phyloP scores from a whole-genome alignment of 2,329 filamentous ascomycete species.

The Pseudogymnoascus sp. region DNA sequence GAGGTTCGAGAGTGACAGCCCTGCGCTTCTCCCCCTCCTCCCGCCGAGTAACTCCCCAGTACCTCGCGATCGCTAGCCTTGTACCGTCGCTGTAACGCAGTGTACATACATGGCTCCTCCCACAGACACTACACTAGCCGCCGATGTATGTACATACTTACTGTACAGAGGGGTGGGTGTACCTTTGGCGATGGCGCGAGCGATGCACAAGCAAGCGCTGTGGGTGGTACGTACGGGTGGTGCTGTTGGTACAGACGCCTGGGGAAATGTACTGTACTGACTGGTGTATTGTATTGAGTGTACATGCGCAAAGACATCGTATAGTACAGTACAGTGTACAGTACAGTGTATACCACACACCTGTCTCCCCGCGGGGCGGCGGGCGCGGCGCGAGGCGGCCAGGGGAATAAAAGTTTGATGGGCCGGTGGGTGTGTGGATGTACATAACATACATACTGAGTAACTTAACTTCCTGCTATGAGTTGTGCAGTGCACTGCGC shows the following conservation, averaged over 20 bases:
- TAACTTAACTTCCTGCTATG: background rate
- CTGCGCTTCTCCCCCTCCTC: background rate
- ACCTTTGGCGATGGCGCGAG: background rate
- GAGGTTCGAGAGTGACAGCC: too few relatives aligned
- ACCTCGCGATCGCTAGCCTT: background rate
- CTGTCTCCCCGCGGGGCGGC: background rate
- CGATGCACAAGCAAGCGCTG: background rate
- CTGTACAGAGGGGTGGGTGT: background rate
- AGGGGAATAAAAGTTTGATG: background rate
- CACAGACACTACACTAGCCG: background rate
- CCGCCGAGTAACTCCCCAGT: background rate
- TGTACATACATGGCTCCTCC: background rate
- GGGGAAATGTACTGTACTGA: background rate
- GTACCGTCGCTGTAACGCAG: background rate
- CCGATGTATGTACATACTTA: background rate
- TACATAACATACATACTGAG: background rate
- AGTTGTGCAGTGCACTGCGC: too few relatives aligned
- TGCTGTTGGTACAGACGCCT: too few relatives aligned
- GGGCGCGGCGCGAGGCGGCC: slow-evolving; percentile 1
- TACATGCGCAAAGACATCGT: background rate
- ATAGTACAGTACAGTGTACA: too few relatives aligned
- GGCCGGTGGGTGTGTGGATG: background rate
- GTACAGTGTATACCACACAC: too few relatives aligned
- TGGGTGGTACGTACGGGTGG: too few relatives aligned
- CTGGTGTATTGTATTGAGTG: background rate